Percentiles rank a stretch among this genome's conserved stretches.
These are phyloP conservation scores for Trichoderma cornu-damae DNA, from an alignment of 2,329 filamentous ascomycete species.

Conservation along the genomic window DNA sequence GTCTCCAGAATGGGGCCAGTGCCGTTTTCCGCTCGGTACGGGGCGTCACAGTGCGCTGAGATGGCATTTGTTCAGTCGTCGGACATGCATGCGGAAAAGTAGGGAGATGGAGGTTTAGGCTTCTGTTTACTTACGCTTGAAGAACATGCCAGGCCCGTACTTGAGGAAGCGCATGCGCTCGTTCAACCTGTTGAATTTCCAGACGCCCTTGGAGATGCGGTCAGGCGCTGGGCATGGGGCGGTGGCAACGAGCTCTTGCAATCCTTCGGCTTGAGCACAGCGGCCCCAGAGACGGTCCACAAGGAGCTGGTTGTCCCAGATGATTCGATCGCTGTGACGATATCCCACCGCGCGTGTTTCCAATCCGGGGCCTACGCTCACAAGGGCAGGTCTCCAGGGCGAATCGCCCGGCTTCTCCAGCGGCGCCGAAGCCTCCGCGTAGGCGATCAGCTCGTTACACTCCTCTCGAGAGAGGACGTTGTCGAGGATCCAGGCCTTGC, in stretches of 20 bases:
- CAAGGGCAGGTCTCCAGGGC: constrained; percentile 62
- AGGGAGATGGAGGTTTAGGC: no score
- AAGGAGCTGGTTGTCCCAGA: constrained; percentile 63
- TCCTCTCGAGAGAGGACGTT: constrained; percentile 52
- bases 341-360: constrained; percentile 52
- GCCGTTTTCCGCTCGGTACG: constrained; percentile 40
- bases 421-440: constrained; percentile 49
- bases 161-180: constrained; percentile 70
- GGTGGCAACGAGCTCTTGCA: constrained; percentile 37
- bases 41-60: constrained; percentile 63
- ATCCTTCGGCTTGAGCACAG: constrained; percentile 40
- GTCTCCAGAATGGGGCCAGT: constrained; percentile 46
- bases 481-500: constrained; percentile 56
- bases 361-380: constrained; percentile 58
- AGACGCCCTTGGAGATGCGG: constrained; percentile 28
- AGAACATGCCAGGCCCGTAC: constrained; percentile 68
- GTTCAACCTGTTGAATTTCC: constrained; percentile 55
- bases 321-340: constrained; percentile 69
- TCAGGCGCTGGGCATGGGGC: constrained; percentile 26
- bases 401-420: constrained; percentile 23
- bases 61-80: not conserved
- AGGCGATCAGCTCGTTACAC: constrained; percentile 49
- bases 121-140: constrained; percentile 48
- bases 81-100: no score
- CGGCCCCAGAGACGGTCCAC: constrained; percentile 60